Conservation (phyloP, 2,329 filamentous ascomycete species). For the Exophiala xenobiotica region DNA sequence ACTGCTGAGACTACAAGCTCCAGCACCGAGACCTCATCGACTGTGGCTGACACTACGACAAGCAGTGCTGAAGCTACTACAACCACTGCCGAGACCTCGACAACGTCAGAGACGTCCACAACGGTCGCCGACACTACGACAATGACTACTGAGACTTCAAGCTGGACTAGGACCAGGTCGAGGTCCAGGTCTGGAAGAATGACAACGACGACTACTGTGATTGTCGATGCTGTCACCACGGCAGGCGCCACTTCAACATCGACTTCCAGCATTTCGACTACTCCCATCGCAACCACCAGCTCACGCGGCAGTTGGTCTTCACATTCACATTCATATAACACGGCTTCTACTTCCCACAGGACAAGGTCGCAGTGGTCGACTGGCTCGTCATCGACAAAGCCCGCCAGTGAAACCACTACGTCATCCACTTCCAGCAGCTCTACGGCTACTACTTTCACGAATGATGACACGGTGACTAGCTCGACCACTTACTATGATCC, state of each 20-base stretch:
- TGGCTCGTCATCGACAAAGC: too few relatives aligned
- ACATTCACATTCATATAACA: too few relatives aligned
- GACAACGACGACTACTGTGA: neutral
- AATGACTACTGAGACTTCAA: neutral
- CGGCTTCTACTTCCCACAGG: too few relatives aligned
- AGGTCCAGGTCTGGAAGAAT: constrained; percentile 1
- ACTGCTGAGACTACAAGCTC: neutral
- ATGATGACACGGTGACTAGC: neutral
- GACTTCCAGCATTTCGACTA: constrained; percentile 1
- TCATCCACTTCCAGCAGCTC: too few relatives aligned
- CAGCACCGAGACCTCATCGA: neutral
- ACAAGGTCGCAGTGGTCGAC: too few relatives aligned
- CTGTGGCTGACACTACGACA: neutral
- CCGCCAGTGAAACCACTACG: too few relatives aligned
- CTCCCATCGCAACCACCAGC: too few relatives aligned
- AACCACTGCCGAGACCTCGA: constrained; percentile 6
- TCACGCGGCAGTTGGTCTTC: too few relatives aligned
- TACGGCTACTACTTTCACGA: constrained; percentile 2
- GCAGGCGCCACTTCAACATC: neutral
- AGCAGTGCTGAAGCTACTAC: constrained; percentile 7
- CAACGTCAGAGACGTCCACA: neutral
- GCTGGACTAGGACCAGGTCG: neutral
- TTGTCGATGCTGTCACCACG: neutral
- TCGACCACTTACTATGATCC: neutral
- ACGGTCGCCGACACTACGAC: neutral